A percentile compares a stretch with the other conserved stretches of the same genome.
phyloP scores from a whole-genome alignment of 2,329 filamentous ascomycete genomes.

The Aspergillus thermomutatus region DNA sequence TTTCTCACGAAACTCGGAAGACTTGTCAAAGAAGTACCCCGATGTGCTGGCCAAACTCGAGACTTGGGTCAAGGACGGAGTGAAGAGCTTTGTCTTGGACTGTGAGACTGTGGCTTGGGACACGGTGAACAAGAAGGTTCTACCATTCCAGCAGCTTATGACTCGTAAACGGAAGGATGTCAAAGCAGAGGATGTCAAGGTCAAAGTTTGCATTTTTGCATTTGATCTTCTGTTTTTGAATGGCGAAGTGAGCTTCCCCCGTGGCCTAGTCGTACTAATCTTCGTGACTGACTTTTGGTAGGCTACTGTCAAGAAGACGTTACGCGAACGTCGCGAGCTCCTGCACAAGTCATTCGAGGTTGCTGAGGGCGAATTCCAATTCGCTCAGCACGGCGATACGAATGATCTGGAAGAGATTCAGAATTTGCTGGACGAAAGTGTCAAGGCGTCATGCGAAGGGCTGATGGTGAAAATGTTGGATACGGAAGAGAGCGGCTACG shows the following conservation, averaged over 20 bases:
- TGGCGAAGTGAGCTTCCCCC: slow-evolving; percentile 58
- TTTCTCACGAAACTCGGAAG: slow-evolving; percentile 96
- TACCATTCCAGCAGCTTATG: slow-evolving; percentile 98
- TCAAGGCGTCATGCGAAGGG: slow-evolving; percentile 94
- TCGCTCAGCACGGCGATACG: slow-evolving; percentile 82
- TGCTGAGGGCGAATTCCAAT: slow-evolving; percentile 84
- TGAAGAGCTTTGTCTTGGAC: slow-evolving; percentile 95
- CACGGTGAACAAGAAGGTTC: slow-evolving; percentile 85
- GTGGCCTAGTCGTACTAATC: too few relatives aligned
- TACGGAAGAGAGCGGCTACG: slow-evolving; percentile 86
- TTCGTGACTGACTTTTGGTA: slow-evolving; percentile 19
- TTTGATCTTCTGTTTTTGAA: slow-evolving; percentile 95
- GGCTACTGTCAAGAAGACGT: slow-evolving; percentile 78
- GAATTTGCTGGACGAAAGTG: slow-evolving; percentile 83
- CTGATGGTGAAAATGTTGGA: slow-evolving; percentile 99
- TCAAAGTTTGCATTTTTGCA: slow-evolving; percentile 95
- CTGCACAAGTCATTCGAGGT: slow-evolving; percentile 70
- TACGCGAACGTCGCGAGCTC: slow-evolving; percentile 77
- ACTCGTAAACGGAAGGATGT: slow-evolving; percentile 97
- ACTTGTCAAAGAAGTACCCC: slow-evolving; percentile 95
- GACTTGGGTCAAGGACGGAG: slow-evolving; percentile 84
- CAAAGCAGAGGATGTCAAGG: slow-evolving; percentile 89
- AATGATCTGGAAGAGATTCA: slow-evolving; percentile 93
- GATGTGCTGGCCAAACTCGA: slow-evolving; percentile 87
- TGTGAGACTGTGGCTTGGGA: slow-evolving; percentile 99